phyloP scores from a whole-genome alignment of 345 rosid genomes.

The Heritiera fomes region DNA sequence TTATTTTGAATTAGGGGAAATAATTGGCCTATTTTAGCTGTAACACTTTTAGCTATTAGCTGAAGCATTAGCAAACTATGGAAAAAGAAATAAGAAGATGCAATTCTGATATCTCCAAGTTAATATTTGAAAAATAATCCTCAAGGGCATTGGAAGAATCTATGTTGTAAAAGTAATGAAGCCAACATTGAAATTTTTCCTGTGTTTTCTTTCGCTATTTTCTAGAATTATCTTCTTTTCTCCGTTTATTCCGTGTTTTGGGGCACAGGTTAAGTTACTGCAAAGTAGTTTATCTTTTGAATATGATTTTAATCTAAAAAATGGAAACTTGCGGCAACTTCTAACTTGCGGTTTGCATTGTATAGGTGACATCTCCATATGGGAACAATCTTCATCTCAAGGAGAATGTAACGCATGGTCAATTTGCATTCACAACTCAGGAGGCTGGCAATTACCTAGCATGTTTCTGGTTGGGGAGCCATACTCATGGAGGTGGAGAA shows the following conservation, averaged over 20 bases:
- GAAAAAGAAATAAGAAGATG: neutral
- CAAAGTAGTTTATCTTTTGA: too few species aligned
- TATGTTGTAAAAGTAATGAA: neutral
- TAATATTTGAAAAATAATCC: neutral
- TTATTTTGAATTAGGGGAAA: neutral
- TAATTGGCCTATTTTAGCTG: neutral
- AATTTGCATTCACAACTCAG: conserved; percentile 84
- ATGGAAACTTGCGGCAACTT: too few species aligned
- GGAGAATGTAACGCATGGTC: conserved; percentile 79
- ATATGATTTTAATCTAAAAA: too few species aligned
- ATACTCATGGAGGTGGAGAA: conserved; percentile 31
- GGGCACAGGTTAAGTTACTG: neutral
- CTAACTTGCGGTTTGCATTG: neutral
- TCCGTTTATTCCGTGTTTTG: neutral
- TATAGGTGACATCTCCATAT: conserved; percentile 82
- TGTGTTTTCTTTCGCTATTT: neutral
- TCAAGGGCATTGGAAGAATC: neutral
- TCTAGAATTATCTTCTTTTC: neutral
- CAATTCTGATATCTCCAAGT: neutral
- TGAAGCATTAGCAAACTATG: neutral
- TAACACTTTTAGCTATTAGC: neutral
- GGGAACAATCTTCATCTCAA: conserved; percentile 69
- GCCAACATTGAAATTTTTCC: neutral
- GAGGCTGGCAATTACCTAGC: conserved; percentile 83
- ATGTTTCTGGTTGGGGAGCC: conserved; percentile 68